A percentile compares a stretch with the other conserved stretches of the same genome.
Conservation (phyloP, 768 basidiomycete species). For the Suillus hirtellus region DNA sequence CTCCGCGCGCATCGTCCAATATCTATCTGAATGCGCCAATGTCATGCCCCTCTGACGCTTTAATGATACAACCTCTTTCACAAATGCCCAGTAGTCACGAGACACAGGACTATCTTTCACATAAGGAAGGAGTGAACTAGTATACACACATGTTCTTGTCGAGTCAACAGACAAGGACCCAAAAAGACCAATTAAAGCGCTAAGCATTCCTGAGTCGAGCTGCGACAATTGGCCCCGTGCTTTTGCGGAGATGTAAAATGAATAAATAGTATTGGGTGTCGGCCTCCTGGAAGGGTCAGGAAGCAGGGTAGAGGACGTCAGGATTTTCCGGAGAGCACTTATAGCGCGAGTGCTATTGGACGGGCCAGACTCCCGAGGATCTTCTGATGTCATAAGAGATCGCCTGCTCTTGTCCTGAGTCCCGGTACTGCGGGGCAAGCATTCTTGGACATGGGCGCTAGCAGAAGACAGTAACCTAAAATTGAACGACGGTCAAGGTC, state of each 20-base stretch:
- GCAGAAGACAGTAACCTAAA: neutral
- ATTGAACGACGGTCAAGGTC: neutral
- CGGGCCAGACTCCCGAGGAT: neutral
- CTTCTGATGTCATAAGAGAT: neutral
- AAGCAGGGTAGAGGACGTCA: neutral
- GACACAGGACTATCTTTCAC: conserved; percentile 19
- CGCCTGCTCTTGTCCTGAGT: neutral
- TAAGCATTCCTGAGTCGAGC: conserved; percentile 39
- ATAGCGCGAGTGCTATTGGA: conserved; percentile 5
- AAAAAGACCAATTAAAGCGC: conserved; percentile 47
- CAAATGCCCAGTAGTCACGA: conserved; percentile 49
- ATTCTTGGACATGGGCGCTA: conserved; percentile 7
- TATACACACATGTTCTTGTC: conserved; percentile 27
- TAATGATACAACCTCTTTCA: conserved; percentile 45
- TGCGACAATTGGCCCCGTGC: conserved; percentile 33
- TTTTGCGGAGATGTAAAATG: conserved; percentile 41
- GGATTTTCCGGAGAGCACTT: neutral
- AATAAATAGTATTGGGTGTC: conserved; percentile 37
- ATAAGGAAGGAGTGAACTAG: conserved; percentile 29
- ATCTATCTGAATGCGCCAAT: conserved; percentile 49
- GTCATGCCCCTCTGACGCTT: conserved; percentile 39
- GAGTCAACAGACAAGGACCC: conserved; percentile 47
- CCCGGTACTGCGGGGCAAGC: neutral
- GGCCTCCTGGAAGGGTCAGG: conserved; percentile 2
- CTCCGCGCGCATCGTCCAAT: conserved; percentile 59